Evolutionary conservation across 805 yeast species (phyloP).

Genomic region (Saccharomyces cerevisiae): DNA sequence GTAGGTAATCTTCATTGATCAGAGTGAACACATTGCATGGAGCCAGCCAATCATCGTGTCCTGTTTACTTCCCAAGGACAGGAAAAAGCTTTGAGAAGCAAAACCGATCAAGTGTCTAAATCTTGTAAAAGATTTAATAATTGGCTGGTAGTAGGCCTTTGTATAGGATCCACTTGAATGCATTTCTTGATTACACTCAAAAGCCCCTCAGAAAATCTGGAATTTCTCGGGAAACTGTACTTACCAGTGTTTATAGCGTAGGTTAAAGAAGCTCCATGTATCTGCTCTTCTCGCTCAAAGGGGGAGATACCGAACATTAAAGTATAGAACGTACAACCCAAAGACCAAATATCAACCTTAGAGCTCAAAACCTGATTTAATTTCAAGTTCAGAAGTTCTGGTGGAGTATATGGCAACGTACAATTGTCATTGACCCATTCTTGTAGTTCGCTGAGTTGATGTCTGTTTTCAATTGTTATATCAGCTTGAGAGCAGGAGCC

Average conservation of each 20-base stretch:
- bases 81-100: background rate
- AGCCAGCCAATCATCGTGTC: background rate
- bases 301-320: conserved; percentile 76
- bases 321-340: conserved; percentile 78
- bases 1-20: background rate
- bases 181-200: conserved; percentile 52
- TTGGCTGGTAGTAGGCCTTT: conserved; percentile 58
- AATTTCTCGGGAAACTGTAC: conserved; percentile 34
- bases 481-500: conserved; percentile 72
- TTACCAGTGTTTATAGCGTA: conserved; percentile 67
- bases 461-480: conserved; percentile 45
- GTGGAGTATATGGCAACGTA: conserved; percentile 81
- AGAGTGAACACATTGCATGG: background rate
- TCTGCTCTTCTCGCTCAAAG: conserved; percentile 73
- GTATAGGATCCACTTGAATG: conserved; percentile 48
- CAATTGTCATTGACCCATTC: conserved; percentile 72
- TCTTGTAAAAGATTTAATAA: conserved; percentile 40
- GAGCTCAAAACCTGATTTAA: conserved; percentile 50
- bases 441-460: conserved; percentile 66
- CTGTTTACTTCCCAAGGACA: background rate
- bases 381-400: conserved; percentile 75
- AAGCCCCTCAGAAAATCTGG: conserved; percentile 44
- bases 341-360: conserved; percentile 80
- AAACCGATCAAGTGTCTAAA: conserved; percentile 1
- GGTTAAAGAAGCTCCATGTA: conserved; percentile 72